phyloP scores from a whole-genome alignment of 2,329 filamentous ascomycete species.

The Nemania diffusa region DNA sequence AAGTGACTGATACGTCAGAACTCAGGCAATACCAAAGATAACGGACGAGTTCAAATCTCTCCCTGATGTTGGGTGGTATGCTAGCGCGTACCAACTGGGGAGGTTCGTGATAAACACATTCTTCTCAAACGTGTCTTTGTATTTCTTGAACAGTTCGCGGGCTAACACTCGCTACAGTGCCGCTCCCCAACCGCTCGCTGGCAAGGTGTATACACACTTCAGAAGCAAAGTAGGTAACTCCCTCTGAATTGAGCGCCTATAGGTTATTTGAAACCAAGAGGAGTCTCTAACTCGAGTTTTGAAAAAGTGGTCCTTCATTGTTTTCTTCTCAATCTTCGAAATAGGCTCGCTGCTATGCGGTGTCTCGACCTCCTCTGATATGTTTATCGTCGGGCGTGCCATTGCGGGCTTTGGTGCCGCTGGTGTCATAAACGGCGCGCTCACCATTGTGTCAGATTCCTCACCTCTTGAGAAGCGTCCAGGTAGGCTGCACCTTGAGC shows the following conservation, averaged over 20 bases:
- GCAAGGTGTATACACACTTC: background rate
- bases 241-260: no score
- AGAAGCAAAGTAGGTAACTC: background rate
- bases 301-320: constrained; percentile 43
- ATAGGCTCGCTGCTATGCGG: constrained; percentile 59
- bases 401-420: constrained; percentile 58
- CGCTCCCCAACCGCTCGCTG: background rate
- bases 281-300: background rate
- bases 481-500: constrained; percentile 12
- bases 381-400: constrained; percentile 59
- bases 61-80: no score
- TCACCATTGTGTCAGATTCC: constrained; percentile 56
- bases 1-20: background rate
- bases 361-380: constrained; percentile 52
- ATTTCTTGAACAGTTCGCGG: no score
- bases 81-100: no score
- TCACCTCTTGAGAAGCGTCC: constrained; percentile 48
- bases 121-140: no score
- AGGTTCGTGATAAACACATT: no score
- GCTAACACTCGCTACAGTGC: background rate
- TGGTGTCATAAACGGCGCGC: constrained; percentile 55
- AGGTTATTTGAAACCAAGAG: no score
- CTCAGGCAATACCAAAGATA: no score
- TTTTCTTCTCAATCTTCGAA: constrained; percentile 56
- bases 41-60: no score